phyloP scores from a whole-genome alignment of 257 asterid species.

The Plantago ovata region DNA sequence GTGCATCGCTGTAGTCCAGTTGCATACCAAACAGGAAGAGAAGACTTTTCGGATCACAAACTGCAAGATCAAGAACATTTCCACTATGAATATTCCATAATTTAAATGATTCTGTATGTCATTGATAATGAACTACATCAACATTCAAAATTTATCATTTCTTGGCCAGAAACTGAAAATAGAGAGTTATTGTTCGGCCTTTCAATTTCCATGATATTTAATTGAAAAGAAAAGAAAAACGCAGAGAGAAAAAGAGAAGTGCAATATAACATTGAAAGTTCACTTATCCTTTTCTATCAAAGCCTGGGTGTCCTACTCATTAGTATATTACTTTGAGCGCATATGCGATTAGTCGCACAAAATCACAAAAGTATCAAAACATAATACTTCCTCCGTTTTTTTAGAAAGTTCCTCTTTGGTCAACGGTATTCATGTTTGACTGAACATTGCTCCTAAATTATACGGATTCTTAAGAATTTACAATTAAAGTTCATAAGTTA shows the following conservation, averaged over 20 bases:
- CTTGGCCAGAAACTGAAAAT: no score
- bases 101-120: not conserved
- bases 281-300: not conserved
- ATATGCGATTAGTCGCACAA: not conserved
- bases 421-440: no score
- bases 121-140: not conserved
- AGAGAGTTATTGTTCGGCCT: no score
- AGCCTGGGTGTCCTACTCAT: not conserved
- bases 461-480: no score
- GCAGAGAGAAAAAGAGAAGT: not conserved
- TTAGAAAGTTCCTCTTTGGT: no score
- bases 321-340: not conserved
- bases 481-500: no score
- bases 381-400: no score
- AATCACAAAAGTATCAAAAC: not conserved
- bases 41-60: conserved; percentile 93
- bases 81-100: not conserved
- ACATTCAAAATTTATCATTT: no score
- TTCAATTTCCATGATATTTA: no score
- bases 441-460: no score
- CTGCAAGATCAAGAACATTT: conserved; percentile 37
- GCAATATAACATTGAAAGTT: not conserved
- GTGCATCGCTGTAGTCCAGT: conserved; percentile 89
- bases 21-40: conserved; percentile 85
- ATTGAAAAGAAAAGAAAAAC: no score